Conservation (phyloP, 768 basidiomycete genomes). For the Fomitopsis pulvina region DNA sequence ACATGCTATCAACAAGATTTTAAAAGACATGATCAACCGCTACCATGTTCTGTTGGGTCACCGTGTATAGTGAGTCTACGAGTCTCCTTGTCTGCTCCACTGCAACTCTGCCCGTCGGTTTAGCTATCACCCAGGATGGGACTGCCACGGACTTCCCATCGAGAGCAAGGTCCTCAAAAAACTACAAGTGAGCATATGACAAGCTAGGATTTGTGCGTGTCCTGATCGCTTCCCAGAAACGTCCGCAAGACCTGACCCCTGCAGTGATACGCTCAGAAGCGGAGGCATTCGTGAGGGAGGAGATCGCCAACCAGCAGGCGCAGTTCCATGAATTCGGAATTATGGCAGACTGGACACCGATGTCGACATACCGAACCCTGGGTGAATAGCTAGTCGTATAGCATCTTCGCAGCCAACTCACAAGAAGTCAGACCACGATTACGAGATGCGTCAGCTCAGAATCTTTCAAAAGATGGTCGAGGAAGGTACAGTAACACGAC, state of each 20-base stretch:
- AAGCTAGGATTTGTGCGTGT: background rate
- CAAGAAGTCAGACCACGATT: constrained; percentile 59
- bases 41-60: constrained; percentile 75
- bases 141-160: constrained; percentile 96
- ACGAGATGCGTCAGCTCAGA: constrained; percentile 81
- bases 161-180: constrained; percentile 88
- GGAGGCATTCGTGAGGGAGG: constrained; percentile 59
- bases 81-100: background rate
- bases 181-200: constrained; percentile 46
- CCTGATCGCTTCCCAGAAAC: constrained; percentile 34
- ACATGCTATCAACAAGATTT: constrained; percentile 91
- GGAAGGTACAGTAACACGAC: constrained; percentile 42
- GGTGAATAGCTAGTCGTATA: constrained; percentile 37
- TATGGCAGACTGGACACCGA: constrained; percentile 84
- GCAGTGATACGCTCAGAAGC: constrained; percentile 61
- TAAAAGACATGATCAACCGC: constrained; percentile 94
- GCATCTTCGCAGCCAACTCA: background rate
- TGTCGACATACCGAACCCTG: constrained; percentile 77
- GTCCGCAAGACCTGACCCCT: constrained; percentile 32
- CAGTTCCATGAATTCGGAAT: constrained; percentile 82
- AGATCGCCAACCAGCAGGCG: constrained; percentile 66
- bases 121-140: constrained; percentile 95
- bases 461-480: constrained; percentile 87
- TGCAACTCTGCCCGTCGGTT: too few species aligned
- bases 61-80: constrained; percentile 67